Evolutionary conservation across 257 asterid species (phyloP).

Genomic region (Leptodermis oblonga): DNA sequence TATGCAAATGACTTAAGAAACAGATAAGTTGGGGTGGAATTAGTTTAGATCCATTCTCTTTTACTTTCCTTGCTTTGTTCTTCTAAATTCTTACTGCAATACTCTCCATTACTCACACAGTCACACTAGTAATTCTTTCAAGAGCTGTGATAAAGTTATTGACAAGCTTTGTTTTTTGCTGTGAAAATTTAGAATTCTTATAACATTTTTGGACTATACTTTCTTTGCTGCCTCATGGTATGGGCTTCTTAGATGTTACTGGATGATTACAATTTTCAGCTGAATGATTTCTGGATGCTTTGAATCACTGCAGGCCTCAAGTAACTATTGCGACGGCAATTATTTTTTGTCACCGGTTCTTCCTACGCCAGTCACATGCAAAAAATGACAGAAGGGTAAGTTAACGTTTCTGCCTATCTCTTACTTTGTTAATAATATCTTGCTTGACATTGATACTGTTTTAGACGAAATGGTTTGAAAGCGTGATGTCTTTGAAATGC

Average conservation of each 20-base stretch:
- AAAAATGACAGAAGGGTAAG: conserved; percentile 89
- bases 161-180: not conserved
- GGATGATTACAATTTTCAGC: not conserved
- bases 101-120: not conserved
- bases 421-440: not conserved
- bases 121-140: not conserved
- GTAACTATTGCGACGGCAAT: conserved; percentile 96
- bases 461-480: not conserved
- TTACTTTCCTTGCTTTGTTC: not conserved
- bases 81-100: not conserved
- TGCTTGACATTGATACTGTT: too few relatives aligned
- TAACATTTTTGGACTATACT: not conserved
- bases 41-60: not conserved
- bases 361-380: conserved; percentile 82
- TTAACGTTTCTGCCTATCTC: conserved; percentile 6
- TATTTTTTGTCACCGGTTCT: conserved; percentile 94
- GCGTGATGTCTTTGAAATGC: not conserved
- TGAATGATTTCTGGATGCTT: conserved; percentile 21
- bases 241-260: not conserved
- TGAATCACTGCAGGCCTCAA: conserved; percentile 79
- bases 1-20: not conserved
- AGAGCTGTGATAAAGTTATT: not conserved
- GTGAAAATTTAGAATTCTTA: not conserved
- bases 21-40: not conserved
- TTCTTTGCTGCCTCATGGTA: not conserved